phyloP scores from a whole-genome alignment of 331 rosid species.

The Acacia pycnantha region DNA sequence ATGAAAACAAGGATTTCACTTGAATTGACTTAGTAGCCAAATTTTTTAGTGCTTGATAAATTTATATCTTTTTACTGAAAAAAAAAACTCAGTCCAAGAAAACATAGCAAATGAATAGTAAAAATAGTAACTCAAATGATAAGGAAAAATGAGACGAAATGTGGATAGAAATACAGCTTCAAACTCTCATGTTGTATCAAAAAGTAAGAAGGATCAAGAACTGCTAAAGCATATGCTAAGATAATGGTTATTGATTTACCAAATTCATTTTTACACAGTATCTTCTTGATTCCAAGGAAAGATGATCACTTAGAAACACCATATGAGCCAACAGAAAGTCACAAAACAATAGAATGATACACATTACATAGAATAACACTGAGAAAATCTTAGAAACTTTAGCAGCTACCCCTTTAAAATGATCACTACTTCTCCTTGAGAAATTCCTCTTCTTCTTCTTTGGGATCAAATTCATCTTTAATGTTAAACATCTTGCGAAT shows the following conservation, averaged over 20 bases:
- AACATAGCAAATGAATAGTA: too few relatives aligned
- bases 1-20: background rate
- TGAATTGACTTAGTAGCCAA: background rate
- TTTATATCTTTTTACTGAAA: too few relatives aligned
- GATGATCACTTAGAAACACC: background rate
- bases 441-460: background rate
- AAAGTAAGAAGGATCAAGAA: background rate
- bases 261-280: background rate
- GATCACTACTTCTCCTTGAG: background rate
- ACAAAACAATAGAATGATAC: background rate
- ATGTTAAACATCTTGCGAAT: slow-evolving; percentile 22
- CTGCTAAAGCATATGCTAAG: too few relatives aligned
- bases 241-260: too few relatives aligned
- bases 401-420: background rate
- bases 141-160: background rate
- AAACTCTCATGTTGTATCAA: background rate
- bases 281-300: background rate
- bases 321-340: background rate
- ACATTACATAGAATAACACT: background rate
- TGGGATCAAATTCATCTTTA: background rate
- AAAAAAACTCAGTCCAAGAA: too few relatives aligned
- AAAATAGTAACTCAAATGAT: background rate
- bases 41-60: too few relatives aligned
- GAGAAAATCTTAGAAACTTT: background rate
- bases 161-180: too few relatives aligned